phyloP scores from a whole-genome alignment of 2,329 filamentous ascomycete species.

The Lizonia empirigonia region DNA sequence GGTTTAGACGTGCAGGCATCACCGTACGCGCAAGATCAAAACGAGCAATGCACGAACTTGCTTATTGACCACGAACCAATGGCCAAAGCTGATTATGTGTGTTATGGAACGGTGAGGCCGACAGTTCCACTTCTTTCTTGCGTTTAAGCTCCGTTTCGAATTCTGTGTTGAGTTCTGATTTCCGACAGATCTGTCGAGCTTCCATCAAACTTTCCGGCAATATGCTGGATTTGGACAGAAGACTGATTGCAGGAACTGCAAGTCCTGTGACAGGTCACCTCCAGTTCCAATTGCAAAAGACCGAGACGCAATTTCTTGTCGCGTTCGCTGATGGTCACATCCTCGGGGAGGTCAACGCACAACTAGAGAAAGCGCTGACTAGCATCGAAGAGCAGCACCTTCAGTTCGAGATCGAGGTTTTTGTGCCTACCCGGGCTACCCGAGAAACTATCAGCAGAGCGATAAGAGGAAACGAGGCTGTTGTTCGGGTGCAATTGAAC shows the following conservation, averaged over 20 bases:
- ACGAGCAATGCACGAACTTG: conserved; percentile 23
- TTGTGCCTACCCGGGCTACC: conserved; percentile 23
- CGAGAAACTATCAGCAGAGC: conserved; percentile 32
- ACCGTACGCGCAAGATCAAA: conserved; percentile 18
- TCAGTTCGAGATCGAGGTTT: conserved; percentile 30
- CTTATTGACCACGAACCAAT: background rate
- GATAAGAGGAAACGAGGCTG: conserved; percentile 31
- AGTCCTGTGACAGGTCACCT: conserved; percentile 24
- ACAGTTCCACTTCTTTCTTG: no score
- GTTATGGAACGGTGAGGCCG: background rate
- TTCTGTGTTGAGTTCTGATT: no score
- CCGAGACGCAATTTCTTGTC: conserved; percentile 21
- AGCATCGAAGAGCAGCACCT: conserved; percentile 22
- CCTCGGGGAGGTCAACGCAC: conserved; percentile 28
- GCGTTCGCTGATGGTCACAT: conserved; percentile 19
- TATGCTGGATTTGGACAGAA: conserved; percentile 30
- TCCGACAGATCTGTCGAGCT: conserved; percentile 22
- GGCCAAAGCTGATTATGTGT: background rate
- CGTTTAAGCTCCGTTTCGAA: no score
- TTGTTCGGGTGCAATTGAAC: conserved; percentile 35
- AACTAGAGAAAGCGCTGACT: conserved; percentile 26
- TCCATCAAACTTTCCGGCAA: conserved; percentile 29
- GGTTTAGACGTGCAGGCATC: conserved; percentile 6
- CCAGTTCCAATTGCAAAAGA: conserved; percentile 18
- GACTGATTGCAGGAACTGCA: conserved; percentile 5